phyloP scores from a whole-genome alignment of 345 rosid genomes.

The Pelargonium nanum region DNA sequence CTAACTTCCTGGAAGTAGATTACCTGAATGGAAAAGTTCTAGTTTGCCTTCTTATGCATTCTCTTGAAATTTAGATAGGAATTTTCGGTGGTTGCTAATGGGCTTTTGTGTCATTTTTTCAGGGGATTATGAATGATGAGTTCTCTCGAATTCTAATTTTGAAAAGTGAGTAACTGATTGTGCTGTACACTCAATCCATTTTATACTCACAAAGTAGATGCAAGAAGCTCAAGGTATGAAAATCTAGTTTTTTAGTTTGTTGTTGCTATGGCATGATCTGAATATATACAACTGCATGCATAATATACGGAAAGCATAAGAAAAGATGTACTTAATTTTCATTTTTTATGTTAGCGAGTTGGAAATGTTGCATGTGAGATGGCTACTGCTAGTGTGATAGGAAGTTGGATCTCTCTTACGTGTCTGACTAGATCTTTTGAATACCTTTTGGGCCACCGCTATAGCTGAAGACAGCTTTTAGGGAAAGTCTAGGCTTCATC shows the following conservation, averaged over 20 bases:
- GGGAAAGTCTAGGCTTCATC: neutral
- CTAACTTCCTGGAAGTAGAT: neutral
- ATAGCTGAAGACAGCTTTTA: neutral
- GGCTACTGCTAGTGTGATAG: neutral
- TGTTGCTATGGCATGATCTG: neutral
- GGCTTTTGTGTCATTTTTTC: slow-evolving; percentile 8
- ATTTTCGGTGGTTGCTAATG: neutral
- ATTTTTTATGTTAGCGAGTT: neutral
- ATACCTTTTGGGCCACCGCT: neutral
- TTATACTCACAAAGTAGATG: slow-evolving; percentile 22
- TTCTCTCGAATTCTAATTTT: slow-evolving; percentile 23
- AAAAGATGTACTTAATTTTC: neutral
- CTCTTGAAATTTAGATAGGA: neutral
- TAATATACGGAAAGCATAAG: neutral
- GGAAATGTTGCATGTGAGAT: no score
- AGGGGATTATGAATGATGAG: slow-evolving; percentile 34
- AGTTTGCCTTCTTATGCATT: neutral
- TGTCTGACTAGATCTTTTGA: neutral
- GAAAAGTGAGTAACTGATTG: slow-evolving; percentile 24
- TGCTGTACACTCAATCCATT: no score
- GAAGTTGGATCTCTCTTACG: neutral
- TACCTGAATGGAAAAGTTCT: neutral
- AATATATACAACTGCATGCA: slow-evolving; percentile 1
- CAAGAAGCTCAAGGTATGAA: slow-evolving; percentile 35
- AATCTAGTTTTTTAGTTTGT: neutral